Evolutionary conservation across 106 monocot genomes (phyloP).

Genomic region (Dendrobium huoshanense): DNA sequence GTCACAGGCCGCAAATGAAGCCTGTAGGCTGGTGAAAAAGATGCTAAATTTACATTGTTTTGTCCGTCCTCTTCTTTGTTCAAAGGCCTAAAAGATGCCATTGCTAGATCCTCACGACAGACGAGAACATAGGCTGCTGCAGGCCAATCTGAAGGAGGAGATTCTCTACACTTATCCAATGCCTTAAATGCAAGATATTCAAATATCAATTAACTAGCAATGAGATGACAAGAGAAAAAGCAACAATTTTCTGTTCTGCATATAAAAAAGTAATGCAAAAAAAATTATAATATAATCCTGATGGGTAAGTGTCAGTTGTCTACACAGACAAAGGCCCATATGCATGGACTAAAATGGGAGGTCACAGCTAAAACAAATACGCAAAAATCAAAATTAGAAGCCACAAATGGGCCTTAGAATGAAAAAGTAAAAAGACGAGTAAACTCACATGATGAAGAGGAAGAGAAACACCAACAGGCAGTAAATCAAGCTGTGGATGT

Average conservation of each 20-base stretch:
- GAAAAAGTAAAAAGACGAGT: not conserved
- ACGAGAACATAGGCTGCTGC: slow-evolving; percentile 80
- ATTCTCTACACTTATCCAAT: slow-evolving; percentile 84
- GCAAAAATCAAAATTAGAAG: not conserved
- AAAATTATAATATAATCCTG: not conserved
- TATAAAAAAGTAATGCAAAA: not conserved
- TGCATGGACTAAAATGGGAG: not conserved
- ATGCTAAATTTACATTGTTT: slow-evolving; percentile 40
- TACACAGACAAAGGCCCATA: not conserved
- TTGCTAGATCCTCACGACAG: slow-evolving; percentile 89
- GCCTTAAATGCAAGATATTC: slow-evolving; percentile 37
- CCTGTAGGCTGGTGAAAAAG: slow-evolving; percentile 70
- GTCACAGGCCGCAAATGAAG: slow-evolving; percentile 90
- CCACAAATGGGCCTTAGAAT: not conserved
- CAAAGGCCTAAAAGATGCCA: slow-evolving; percentile 32
- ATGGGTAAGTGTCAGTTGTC: not conserved
- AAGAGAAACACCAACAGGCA: slow-evolving; percentile 87
- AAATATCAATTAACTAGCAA: not conserved
- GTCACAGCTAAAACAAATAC: not conserved
- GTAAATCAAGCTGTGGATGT: slow-evolving; percentile 75
- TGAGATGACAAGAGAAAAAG: slow-evolving; percentile 1
- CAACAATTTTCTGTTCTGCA: not conserved
- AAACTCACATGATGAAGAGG: slow-evolving; percentile 84
- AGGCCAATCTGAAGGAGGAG: slow-evolving; percentile 91
- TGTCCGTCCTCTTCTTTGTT: slow-evolving; percentile 27